Evolutionary conservation across 2,329 filamentous ascomycete species (phyloP).

Genomic region (Fusarium compactum): DNA sequence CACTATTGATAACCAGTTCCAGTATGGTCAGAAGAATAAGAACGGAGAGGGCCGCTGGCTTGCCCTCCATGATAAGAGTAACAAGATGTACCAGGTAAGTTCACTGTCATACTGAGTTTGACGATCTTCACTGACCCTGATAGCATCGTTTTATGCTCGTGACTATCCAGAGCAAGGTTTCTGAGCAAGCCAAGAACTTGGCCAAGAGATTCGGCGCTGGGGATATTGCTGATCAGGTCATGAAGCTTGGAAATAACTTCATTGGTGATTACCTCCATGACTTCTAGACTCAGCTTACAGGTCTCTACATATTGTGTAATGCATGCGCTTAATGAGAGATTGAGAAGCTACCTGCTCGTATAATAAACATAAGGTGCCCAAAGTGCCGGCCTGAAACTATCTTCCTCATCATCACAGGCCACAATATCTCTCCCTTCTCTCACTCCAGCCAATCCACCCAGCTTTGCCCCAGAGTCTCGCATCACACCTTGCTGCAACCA

Average conservation of each 20-base stretch:
- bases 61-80: constrained; percentile 31
- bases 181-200: constrained; percentile 14
- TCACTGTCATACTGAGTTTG: rapidly evolving
- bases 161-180: constrained; percentile 14
- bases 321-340: too few relatives aligned
- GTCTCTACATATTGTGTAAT: too few relatives aligned
- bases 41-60: constrained; percentile 31
- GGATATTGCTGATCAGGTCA: constrained; percentile 20
- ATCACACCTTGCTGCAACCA: not conserved
- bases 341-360: not conserved
- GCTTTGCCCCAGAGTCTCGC: not conserved
- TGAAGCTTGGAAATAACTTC: constrained; percentile 23
- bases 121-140: rapidly evolving
- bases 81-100: constrained; percentile 36
- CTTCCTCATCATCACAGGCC: not conserved
- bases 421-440: not conserved
- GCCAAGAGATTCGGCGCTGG: constrained; percentile 24
- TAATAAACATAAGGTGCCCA: constrained; percentile 3
- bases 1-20: constrained; percentile 25
- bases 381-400: not conserved
- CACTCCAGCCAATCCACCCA: too few relatives aligned
- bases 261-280: constrained; percentile 26
- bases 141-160: constrained; percentile 37
- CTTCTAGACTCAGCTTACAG: not conserved
- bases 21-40: constrained; percentile 39